These are phyloP conservation scores for Emmonsiellopsis sp. DNA, from an alignment of 2,329 filamentous ascomycete genomes.

Conservation along the genomic window DNA sequence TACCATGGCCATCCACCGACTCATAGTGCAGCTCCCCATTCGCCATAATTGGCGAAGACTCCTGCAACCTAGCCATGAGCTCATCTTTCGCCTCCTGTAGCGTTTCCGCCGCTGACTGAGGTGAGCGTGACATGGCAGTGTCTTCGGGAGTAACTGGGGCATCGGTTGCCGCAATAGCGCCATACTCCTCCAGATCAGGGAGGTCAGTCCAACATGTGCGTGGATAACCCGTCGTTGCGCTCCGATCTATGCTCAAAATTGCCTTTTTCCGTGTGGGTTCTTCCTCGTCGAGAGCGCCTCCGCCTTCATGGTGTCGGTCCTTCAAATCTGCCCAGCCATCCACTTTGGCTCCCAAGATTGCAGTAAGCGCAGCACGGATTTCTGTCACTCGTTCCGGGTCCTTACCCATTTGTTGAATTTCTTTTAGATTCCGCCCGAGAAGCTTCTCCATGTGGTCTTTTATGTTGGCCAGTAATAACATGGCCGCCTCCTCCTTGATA, in stretches of 20 bases:
- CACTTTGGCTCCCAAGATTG: constrained; percentile 35
- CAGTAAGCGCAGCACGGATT: constrained; percentile 33
- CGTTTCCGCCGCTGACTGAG: constrained; percentile 39
- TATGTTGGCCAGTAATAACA: constrained; percentile 38
- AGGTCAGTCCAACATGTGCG: constrained; percentile 35
- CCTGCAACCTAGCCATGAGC: constrained; percentile 40
- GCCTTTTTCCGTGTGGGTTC: constrained; percentile 30
- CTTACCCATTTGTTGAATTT: constrained; percentile 37
- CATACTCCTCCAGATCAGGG: constrained; percentile 34
- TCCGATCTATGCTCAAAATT: constrained; percentile 33
- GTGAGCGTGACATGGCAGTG: constrained; percentile 36
- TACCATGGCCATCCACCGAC: constrained; percentile 28
- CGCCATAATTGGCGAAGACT: constrained; percentile 31
- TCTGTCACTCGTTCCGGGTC: constrained; percentile 36
- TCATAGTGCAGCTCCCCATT: constrained; percentile 35
- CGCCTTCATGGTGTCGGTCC: constrained; percentile 8
- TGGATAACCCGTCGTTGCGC: constrained; percentile 28
- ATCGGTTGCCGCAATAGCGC: constrained; percentile 26
- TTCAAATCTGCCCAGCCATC: constrained; percentile 36
- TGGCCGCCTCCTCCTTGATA: constrained; percentile 38
- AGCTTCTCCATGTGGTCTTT: constrained; percentile 41
- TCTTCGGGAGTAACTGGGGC: constrained; percentile 36
- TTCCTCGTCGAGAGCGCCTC: constrained; percentile 1
- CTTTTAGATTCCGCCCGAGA: constrained; percentile 32
- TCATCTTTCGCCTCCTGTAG: constrained; percentile 44